phyloP scores from a whole-genome alignment of 2,329 filamentous ascomycete species.

The Fusarium sp. region DNA sequence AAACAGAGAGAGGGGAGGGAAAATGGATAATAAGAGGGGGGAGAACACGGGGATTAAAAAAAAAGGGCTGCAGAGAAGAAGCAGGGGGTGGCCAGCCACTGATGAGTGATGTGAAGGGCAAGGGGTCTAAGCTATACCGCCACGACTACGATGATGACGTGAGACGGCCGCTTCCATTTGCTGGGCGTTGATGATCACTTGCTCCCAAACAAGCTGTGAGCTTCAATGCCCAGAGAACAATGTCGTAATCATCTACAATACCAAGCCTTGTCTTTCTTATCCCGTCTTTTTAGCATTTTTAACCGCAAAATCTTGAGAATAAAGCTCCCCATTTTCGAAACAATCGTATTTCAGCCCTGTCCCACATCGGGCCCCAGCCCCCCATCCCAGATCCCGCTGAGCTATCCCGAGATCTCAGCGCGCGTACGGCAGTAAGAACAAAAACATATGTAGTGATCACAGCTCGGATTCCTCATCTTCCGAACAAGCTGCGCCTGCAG shows the following conservation, averaged over 20 bases:
- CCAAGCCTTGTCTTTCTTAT: neutral
- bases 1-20: neutral
- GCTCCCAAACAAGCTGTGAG: neutral
- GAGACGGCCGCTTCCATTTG: constrained; percentile 32
- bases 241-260: constrained; percentile 10
- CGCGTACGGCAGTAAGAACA: neutral
- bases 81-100: constrained; percentile 12
- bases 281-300: neutral
- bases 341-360: constrained; percentile 25
- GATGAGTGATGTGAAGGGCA: constrained; percentile 4
- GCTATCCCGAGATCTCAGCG: neutral
- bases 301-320: neutral
- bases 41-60: constrained; percentile 1
- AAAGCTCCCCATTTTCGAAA: neutral
- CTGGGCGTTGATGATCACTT: constrained; percentile 13
- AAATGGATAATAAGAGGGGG: neutral
- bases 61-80: neutral
- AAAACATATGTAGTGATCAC: neutral
- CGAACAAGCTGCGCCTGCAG: constrained; percentile 10
- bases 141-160: constrained; percentile 41
- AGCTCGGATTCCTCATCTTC: constrained; percentile 18
- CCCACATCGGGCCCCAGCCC: constrained; percentile 1
- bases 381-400: neutral
- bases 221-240: neutral
- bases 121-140: constrained; percentile 15